phyloP scores from a whole-genome alignment of 2,329 filamentous ascomycete species.

The Tolypocladium tropicale region DNA sequence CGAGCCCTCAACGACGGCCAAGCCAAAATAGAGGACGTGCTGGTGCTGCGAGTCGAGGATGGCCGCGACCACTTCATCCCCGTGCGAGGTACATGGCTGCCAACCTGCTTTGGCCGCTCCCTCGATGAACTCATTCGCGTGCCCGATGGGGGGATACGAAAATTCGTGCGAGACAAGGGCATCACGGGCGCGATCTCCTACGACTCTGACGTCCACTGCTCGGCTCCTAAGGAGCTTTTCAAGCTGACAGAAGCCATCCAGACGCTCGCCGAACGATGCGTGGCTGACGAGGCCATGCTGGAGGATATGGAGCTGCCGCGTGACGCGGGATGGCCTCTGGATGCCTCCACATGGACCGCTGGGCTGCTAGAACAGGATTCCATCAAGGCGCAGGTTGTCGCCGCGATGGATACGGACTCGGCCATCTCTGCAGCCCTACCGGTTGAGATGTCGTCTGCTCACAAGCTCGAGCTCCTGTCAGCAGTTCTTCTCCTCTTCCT shows the following conservation, averaged over 20 bases:
- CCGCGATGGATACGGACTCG: constrained; percentile 64
- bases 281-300: constrained; percentile 54
- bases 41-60: constrained; percentile 72
- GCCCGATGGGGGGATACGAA: constrained; percentile 68
- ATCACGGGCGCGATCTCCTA: constrained; percentile 42
- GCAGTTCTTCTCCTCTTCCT: constrained; percentile 69
- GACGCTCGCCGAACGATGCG: constrained; percentile 41
- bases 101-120: constrained; percentile 72
- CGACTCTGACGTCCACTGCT: constrained; percentile 55
- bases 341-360: constrained; percentile 25
- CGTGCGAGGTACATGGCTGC: constrained; percentile 66
- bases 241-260: constrained; percentile 74
- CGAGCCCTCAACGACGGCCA: constrained; percentile 61
- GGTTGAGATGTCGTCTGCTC: constrained; percentile 49
- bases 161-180: constrained; percentile 27
- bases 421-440: constrained; percentile 52
- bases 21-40: constrained; percentile 65
- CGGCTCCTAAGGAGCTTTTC: constrained; percentile 82
- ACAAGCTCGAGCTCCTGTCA: constrained; percentile 65
- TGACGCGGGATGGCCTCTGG: constrained; percentile 52
- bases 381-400: constrained; percentile 32
- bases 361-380: constrained; percentile 12
- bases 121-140: constrained; percentile 83
- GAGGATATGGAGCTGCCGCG: constrained; percentile 40
- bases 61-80: constrained; percentile 91